Conservation (phyloP, 2,329 filamentous ascomycete genomes). For the Claviceps sp. region DNA sequence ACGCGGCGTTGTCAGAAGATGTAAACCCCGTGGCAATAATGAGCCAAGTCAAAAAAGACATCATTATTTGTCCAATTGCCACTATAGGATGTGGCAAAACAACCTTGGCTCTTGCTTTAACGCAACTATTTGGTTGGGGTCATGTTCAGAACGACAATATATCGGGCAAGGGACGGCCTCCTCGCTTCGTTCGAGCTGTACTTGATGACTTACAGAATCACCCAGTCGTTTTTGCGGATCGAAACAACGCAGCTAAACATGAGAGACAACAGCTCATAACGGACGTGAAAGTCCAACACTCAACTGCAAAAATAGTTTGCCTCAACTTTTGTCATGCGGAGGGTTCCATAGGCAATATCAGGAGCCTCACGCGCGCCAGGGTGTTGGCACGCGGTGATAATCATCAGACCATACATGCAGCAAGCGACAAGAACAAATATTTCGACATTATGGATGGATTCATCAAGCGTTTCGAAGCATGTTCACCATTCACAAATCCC, state of each 20-base stretch:
- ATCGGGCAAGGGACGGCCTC: slow-evolving; percentile 60
- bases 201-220: slow-evolving; percentile 49
- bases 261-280: slow-evolving; percentile 80
- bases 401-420: slow-evolving; percentile 92
- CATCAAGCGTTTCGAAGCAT: slow-evolving; percentile 68
- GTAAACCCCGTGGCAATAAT: slow-evolving; percentile 30
- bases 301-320: slow-evolving; percentile 61
- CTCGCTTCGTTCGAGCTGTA: slow-evolving; percentile 62
- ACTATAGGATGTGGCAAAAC: slow-evolving; percentile 97
- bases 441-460: slow-evolving; percentile 93
- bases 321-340: slow-evolving; percentile 81
- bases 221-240: slow-evolving; percentile 73
- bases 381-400: slow-evolving; percentile 84
- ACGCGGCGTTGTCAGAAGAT: slow-evolving; percentile 68
- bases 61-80: slow-evolving; percentile 80
- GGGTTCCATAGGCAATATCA: slow-evolving; percentile 58
- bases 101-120: slow-evolving; percentile 70
- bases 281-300: slow-evolving; percentile 54
- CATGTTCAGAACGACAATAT: slow-evolving; percentile 98
- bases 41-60: slow-evolving; percentile 46
- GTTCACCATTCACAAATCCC: slow-evolving; percentile 52
- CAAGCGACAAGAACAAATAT: slow-evolving; percentile 58
- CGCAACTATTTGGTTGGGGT: slow-evolving; percentile 77
- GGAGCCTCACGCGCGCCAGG: slow-evolving; percentile 60
- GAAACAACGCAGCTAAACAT: slow-evolving; percentile 83